Percentiles rank a stretch among this genome's conserved stretches.
These are phyloP conservation scores for Botrytis deweyae DNA, from an alignment of 2,329 filamentous ascomycete species.

Conservation along the genomic window DNA sequence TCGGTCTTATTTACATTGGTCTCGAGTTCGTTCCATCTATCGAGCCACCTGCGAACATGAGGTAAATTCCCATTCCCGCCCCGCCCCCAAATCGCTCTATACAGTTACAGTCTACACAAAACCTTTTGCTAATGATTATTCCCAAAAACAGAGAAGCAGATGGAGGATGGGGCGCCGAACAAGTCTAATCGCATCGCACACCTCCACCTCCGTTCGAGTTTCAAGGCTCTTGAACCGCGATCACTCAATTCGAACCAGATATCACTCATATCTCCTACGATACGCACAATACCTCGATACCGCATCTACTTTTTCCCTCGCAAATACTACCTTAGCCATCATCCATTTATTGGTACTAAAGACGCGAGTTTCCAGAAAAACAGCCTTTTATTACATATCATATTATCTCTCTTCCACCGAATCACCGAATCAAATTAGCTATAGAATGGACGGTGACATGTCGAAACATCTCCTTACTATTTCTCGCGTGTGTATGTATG, in stretches of 20 bases:
- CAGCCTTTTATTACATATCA: slow-evolving; percentile 17
- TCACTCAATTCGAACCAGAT: not conserved
- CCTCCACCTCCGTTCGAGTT: not conserved
- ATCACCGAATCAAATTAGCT: not conserved
- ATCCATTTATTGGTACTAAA: not conserved
- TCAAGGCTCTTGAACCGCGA: not conserved
- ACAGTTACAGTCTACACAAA: too few species aligned
- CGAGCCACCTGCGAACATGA: slow-evolving; percentile 60
- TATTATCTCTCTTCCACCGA: not conserved
- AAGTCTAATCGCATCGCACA: slow-evolving; percentile 32
- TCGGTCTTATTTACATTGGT: slow-evolving; percentile 74
- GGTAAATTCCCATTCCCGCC: slow-evolving; percentile 22
- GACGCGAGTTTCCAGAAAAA: not conserved
- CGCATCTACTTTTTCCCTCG: not conserved
- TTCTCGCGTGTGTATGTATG: not conserved
- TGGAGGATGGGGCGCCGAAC: slow-evolving; percentile 39
- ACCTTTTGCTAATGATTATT: not conserved
- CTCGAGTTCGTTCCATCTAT: slow-evolving; percentile 79
- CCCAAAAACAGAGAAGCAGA: slow-evolving; percentile 45
- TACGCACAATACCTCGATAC: not conserved
- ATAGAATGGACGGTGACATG: not conserved
- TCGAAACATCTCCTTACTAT: not conserved
- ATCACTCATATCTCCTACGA: not conserved
- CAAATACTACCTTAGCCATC: not conserved
- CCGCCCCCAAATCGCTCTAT: not conserved